phyloP scores from a whole-genome alignment of 2,329 filamentous ascomycete species.

The Fusarium sp. region DNA sequence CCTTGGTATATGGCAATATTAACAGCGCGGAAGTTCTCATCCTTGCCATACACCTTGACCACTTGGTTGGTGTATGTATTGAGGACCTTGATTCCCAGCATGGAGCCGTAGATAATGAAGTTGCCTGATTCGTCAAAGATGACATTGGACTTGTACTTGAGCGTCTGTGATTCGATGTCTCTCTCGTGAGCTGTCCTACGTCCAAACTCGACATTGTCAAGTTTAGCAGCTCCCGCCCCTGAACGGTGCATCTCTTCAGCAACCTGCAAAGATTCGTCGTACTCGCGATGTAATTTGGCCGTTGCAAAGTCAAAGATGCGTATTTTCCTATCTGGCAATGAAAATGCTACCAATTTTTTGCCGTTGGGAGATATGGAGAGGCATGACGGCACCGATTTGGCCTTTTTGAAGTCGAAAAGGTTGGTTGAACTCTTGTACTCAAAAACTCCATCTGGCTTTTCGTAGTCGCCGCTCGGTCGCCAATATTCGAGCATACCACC shows the following conservation, averaged over 20 bases:
- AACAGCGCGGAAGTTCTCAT: slow-evolving; percentile 86
- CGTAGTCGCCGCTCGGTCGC: slow-evolving; percentile 81
- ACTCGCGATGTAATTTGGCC: slow-evolving; percentile 88
- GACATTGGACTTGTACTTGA: slow-evolving; percentile 80
- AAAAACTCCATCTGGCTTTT: slow-evolving; percentile 93
- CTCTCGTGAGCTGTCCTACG: slow-evolving; percentile 85
- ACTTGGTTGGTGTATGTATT: slow-evolving; percentile 96
- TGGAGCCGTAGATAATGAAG: slow-evolving; percentile 93
- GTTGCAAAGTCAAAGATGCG: slow-evolving; percentile 92
- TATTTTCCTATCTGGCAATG: slow-evolving; percentile 92
- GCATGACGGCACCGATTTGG: slow-evolving; percentile 83
- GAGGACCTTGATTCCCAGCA: slow-evolving; percentile 91
- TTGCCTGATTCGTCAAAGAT: slow-evolving; percentile 96
- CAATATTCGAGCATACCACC: slow-evolving; percentile 98
- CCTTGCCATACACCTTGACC: slow-evolving; percentile 87
- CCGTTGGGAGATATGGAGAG: slow-evolving; percentile 88
- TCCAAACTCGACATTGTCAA: slow-evolving; percentile 93
- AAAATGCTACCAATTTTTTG: slow-evolving; percentile 86
- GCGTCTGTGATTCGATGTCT: slow-evolving; percentile 77
- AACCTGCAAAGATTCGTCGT: slow-evolving; percentile 91
- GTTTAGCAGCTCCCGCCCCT: slow-evolving; percentile 80
- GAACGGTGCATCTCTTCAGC: slow-evolving; percentile 96
- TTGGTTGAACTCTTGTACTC: slow-evolving; percentile 93
- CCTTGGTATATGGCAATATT: slow-evolving; percentile 93
- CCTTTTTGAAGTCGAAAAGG: slow-evolving; percentile 96